Percentiles rank a stretch among this genome's conserved stretches.
These are phyloP conservation scores for Spatholobus suberectus DNA, from an alignment of 306 rosid genomes.

Conservation along the genomic window DNA sequence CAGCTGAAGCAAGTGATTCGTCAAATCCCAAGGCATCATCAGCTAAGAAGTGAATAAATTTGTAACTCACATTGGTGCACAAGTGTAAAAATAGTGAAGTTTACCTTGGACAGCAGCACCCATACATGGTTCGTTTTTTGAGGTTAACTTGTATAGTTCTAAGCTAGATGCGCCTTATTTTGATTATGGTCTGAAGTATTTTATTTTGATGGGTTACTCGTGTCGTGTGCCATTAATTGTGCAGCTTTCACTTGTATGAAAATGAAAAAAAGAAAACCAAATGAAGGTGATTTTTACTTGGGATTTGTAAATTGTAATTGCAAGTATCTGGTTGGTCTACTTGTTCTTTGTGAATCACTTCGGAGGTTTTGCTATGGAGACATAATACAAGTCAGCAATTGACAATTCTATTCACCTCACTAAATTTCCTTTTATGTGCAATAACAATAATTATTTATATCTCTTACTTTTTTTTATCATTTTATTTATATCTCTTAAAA, in stretches of 20 bases:
- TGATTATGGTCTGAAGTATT: neutral
- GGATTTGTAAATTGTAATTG: too few relatives aligned
- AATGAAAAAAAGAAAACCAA: neutral
- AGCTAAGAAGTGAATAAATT: neutral
- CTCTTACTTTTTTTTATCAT: too few relatives aligned
- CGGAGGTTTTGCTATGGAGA: neutral
- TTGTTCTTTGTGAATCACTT: neutral
- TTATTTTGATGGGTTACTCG: neutral
- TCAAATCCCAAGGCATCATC: neutral
- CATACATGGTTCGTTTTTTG: neutral
- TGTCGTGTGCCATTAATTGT: neutral
- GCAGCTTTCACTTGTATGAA: neutral
- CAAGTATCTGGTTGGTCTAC: too few relatives aligned
- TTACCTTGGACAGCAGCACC: neutral
- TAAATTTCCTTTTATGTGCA: neutral
- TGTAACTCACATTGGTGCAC: neutral
- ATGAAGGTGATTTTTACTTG: too few relatives aligned
- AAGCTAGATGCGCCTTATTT: neutral
- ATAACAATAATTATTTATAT: neutral
- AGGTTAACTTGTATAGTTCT: neutral
- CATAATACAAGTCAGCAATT: neutral
- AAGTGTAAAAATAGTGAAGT: neutral
- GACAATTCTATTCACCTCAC: neutral
- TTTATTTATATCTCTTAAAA: too few relatives aligned
- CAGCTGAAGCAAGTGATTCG: neutral